Evolutionary conservation across 2,329 filamentous ascomycete species (phyloP).

Genomic region (Aspergillus tanneri): DNA sequence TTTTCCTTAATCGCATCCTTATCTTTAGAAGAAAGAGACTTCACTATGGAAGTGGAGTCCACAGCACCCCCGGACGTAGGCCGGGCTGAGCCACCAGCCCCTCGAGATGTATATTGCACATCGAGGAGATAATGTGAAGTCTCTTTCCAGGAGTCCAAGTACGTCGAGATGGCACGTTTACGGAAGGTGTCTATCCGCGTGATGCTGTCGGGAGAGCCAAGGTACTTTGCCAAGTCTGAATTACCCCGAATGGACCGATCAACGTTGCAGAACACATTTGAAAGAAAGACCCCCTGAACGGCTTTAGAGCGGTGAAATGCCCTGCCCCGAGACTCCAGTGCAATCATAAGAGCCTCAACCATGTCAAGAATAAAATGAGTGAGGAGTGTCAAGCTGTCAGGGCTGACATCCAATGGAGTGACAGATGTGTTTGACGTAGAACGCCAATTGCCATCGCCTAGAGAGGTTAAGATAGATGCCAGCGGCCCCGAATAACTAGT

Average conservation of each 20-base stretch:
- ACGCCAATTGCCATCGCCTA: slow-evolving; percentile 89
- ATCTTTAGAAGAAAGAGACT: slow-evolving; percentile 81
- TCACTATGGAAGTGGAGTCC: slow-evolving; percentile 81
- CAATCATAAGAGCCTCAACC: slow-evolving; percentile 73
- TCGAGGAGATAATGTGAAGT: slow-evolving; percentile 82
- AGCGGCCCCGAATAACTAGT: slow-evolving; percentile 82
- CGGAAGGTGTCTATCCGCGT: slow-evolving; percentile 75
- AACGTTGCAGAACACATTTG: slow-evolving; percentile 80
- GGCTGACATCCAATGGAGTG: slow-evolving; percentile 79
- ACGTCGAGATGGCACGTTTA: slow-evolving; percentile 78
- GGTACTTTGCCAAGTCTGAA: slow-evolving; percentile 69
- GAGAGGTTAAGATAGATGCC: slow-evolving; percentile 83
- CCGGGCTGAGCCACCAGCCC: slow-evolving; percentile 50
- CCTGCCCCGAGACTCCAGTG: slow-evolving; percentile 73
- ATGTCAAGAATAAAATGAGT: slow-evolving; percentile 87
- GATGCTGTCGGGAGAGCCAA: slow-evolving; percentile 62
- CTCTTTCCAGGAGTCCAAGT: slow-evolving; percentile 85
- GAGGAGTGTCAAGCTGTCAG: slow-evolving; percentile 84
- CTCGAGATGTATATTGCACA: slow-evolving; percentile 83
- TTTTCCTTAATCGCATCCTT: slow-evolving; percentile 96
- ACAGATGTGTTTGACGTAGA: slow-evolving; percentile 62
- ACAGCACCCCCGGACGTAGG: slow-evolving; percentile 65
- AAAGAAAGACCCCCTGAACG: slow-evolving; percentile 81
- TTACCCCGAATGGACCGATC: slow-evolving; percentile 78
- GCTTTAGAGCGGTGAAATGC: slow-evolving; percentile 73